These are phyloP conservation scores for Tagetes patula DNA, from an alignment of 129 eudicot species.

Conservation along the genomic window DNA sequence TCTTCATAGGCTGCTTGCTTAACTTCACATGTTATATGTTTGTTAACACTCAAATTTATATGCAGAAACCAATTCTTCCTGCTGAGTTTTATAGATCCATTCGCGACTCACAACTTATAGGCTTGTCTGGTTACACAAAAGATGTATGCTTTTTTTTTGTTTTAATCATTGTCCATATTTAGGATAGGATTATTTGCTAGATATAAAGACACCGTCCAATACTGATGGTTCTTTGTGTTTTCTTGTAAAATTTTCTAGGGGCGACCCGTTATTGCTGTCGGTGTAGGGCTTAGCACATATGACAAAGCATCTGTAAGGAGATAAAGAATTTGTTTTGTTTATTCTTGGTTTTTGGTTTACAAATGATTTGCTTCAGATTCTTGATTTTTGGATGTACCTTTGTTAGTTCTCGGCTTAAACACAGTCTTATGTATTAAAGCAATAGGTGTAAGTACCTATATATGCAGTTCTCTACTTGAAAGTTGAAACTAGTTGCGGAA, in stretches of 20 bases:
- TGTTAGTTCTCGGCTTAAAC: too few species aligned
- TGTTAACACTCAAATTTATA: slow-evolving; percentile 22
- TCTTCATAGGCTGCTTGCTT: neutral
- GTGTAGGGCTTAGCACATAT: slow-evolving; percentile 94
- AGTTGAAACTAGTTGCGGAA: neutral
- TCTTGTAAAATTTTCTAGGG: slow-evolving; percentile 49
- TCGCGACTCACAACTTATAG: slow-evolving; percentile 88
- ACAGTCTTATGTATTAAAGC: too few species aligned
- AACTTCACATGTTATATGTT: neutral
- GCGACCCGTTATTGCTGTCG: slow-evolving; percentile 87
- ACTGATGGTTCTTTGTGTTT: slow-evolving; percentile 7
- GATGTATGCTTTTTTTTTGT: slow-evolving; percentile 49
- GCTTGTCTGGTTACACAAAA: slow-evolving; percentile 87
- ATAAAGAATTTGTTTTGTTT: neutral
- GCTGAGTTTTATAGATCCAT: slow-evolving; percentile 64
- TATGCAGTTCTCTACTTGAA: neutral
- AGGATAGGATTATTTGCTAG: neutral
- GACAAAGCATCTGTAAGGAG: slow-evolving; percentile 97
- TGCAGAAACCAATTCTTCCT: slow-evolving; percentile 93
- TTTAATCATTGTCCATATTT: too few species aligned
- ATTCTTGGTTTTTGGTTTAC: neutral
- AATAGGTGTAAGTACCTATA: neutral
- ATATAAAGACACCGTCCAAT: neutral
- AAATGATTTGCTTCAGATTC: neutral
- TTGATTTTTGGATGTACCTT: neutral